phyloP scores from a whole-genome alignment of 2,329 filamentous ascomycete genomes.

The Boeremia lycopersici region DNA sequence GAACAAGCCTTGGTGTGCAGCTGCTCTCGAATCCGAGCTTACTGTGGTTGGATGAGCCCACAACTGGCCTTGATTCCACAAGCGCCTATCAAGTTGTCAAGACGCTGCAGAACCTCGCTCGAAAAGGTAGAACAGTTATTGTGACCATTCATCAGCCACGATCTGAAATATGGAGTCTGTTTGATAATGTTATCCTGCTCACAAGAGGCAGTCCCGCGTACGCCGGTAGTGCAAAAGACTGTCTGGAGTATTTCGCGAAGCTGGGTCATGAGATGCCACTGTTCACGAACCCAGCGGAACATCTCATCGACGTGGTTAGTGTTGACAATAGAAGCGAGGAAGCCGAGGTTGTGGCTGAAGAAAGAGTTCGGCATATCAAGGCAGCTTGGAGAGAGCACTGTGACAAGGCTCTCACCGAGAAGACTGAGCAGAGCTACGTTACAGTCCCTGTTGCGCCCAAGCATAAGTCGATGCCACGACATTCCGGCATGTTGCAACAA shows the following conservation, averaged over 20 bases:
- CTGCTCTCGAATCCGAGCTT: constrained; percentile 79
- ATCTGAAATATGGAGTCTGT: constrained; percentile 79
- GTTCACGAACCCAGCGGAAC: constrained; percentile 80
- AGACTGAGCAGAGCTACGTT: constrained; percentile 6
- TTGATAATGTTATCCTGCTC: constrained; percentile 73
- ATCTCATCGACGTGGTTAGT: constrained; percentile 75
- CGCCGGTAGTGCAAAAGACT: constrained; percentile 64
- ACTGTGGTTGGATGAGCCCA: constrained; percentile 79
- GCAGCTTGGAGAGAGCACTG: constrained; percentile 59
- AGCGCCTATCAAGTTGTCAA: constrained; percentile 76
- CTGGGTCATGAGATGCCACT: constrained; percentile 67
- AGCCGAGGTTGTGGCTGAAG: constrained; percentile 64
- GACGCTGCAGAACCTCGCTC: constrained; percentile 70
- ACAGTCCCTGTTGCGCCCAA: constrained; percentile 2
- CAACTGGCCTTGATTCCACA: constrained; percentile 75
- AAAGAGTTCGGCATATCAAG: constrained; percentile 67
- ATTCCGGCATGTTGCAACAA: constrained; percentile 67
- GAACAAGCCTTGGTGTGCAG: constrained; percentile 78
- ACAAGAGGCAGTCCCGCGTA: constrained; percentile 72
- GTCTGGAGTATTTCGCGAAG: constrained; percentile 67
- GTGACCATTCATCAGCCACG: constrained; percentile 79
- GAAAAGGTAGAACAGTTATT: constrained; percentile 72
- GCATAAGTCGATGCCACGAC: constrained; percentile 41
- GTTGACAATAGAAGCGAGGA: constrained; percentile 73
- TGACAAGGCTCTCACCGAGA: constrained; percentile 20